These are phyloP conservation scores for Polytrichum formosum DNA, from an alignment of 225 moss, liverwort and hornwort species.

Conservation along the genomic window DNA sequence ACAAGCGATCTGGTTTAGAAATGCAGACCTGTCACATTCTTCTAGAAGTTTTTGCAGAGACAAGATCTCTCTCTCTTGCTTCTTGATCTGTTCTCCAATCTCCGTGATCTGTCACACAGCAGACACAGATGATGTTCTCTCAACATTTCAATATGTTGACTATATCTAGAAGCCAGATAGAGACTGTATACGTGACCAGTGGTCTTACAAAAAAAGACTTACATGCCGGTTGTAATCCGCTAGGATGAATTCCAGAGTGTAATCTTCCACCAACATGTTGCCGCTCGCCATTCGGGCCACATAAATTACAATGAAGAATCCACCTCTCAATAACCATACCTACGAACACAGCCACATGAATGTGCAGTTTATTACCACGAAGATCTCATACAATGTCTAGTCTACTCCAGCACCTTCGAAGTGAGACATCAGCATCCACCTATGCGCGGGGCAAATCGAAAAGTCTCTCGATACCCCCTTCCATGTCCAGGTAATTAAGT, in stretches of 20 bases:
- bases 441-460: too few relatives aligned
- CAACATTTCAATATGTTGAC: neutral
- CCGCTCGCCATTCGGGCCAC: neutral
- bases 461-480: too few relatives aligned
- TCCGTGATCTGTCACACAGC: conserved; percentile 19
- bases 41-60: conserved; percentile 9
- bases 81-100: conserved; percentile 22
- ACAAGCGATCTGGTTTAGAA: neutral
- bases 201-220: neutral
- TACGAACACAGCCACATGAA: neutral
- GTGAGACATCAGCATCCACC: too few relatives aligned
- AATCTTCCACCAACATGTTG: conserved; percentile 1
- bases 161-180: too few relatives aligned
- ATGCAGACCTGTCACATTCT: conserved; percentile 23
- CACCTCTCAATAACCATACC: neutral
- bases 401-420: too few relatives aligned
- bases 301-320: neutral
- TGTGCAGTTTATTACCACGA: too few relatives aligned
- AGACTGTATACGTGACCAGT: neutral
- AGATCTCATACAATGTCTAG: too few relatives aligned
- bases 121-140: conserved; percentile 1
- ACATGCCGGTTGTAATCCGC: neutral
- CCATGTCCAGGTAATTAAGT: too few relatives aligned
- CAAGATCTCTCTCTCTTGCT: conserved; percentile 23
- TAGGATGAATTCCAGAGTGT: neutral